Evolutionary conservation across 2,329 filamentous ascomycete species (phyloP).

Genomic region (Thelonectria olida): DNA sequence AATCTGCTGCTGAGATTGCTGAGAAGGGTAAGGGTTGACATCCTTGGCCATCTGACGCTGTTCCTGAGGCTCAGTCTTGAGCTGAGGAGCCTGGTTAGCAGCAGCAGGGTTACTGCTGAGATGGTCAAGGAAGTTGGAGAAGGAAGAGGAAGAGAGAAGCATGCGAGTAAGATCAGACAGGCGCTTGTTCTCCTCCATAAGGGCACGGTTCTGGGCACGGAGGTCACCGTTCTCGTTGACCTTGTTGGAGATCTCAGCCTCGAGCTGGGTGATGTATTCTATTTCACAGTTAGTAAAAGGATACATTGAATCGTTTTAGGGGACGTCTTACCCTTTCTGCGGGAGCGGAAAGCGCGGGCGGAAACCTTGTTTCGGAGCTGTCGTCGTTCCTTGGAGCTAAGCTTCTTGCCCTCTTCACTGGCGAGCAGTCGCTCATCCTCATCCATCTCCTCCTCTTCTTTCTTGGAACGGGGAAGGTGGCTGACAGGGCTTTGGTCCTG

Average conservation of each 20-base stretch:
- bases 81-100: conserved; percentile 48
- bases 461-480: conserved; percentile 79
- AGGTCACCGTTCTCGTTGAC: conserved; percentile 85
- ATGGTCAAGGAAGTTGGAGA: conserved; percentile 81
- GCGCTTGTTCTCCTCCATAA: conserved; percentile 87
- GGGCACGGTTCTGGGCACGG: conserved; percentile 80
- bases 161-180: conserved; percentile 81
- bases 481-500: conserved; percentile 59
- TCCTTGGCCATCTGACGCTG: conserved; percentile 71
- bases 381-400: conserved; percentile 96
- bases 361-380: conserved; percentile 99
- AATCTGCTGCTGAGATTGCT: conserved; percentile 71
- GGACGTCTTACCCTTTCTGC: conserved; percentile 84
- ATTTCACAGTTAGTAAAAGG: conserved; percentile 28
- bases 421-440: conserved; percentile 92
- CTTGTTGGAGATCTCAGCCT: conserved; percentile 86
- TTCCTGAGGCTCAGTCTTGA: conserved; percentile 54
- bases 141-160: conserved; percentile 82
- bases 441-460: conserved; percentile 99
- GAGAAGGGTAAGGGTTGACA: conserved; percentile 66
- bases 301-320: background rate
- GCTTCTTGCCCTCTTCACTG: conserved; percentile 98
- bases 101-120: conserved; percentile 68
- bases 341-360: conserved; percentile 95
- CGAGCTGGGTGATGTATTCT: conserved; percentile 98